Base-by-base conservation (phyloP, 148 eudicot genomes). In the Oxyria digyna region DNA sequence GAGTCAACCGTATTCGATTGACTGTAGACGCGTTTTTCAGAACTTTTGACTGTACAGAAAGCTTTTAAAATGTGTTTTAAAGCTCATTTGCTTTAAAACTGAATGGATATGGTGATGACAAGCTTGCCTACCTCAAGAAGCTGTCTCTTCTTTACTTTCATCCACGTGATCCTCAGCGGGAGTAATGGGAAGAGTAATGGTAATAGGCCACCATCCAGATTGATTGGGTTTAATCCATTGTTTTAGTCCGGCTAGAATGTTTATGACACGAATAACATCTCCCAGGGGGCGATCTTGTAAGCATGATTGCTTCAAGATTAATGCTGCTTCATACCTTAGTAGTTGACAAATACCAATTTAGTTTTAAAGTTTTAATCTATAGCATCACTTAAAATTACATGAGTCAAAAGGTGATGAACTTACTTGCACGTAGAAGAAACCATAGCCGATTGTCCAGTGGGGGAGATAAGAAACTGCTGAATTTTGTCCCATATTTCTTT, bases 151-250 rank as follows among this genome's bases (percentile, higher is more conserved):
- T 27, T 57, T 27, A 29, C 64, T 57, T 57, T 29, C 62, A 10
- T 52, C 62, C 29, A 24, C 62, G 24, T 9, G 62, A 9, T 4
- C 31, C 62, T 52, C 0, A 11, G 27, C 0, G 3, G 29, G 18
- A 33, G 78, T 77, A 76, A 87, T 71, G 55, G 72, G 78, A 75
- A 57, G 18, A 33, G 78, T 77, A 76, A 87, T 71, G 55, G 72
- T 79, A 75, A 89, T 67, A 18, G 95, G 96, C 73, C 87, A 81
- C 98, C 98, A 93, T 81, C 96, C 98, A 52, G 90, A 85, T 59
- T 67, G 84, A 73, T 78, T 74, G 72, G 67, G 82, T 67, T 77
- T 72, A 35, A 89, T 82, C 98, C 98, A 93, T 49, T 75, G 78
- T 74, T 83, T 89, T 54, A 66, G 42, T 42, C 74, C 76, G 71